phyloP scores from a whole-genome alignment of 257 asterid species.

The Jaltomata sinuosa region DNA sequence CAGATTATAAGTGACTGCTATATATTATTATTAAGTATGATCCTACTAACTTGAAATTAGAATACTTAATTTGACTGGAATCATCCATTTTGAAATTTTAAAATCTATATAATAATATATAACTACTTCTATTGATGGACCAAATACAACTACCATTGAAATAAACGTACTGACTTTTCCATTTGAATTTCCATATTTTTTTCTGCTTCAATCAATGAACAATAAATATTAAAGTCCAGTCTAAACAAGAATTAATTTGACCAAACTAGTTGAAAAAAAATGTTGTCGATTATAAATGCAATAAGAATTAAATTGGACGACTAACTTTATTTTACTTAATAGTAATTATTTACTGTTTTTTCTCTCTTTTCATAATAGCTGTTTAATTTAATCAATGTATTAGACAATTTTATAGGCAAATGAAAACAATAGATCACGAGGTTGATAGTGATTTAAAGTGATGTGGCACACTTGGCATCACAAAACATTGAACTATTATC shows the following conservation, averaged over 20 bases:
- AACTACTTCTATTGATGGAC: neutral
- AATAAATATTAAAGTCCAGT: neutral
- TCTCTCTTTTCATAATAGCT: neutral
- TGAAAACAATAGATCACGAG: neutral
- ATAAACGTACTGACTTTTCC: neutral
- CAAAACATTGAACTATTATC: neutral
- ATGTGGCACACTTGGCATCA: neutral
- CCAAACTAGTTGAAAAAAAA: neutral
- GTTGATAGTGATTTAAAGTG: neutral
- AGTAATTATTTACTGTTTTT: neutral
- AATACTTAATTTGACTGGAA: neutral
- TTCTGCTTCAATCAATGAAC: neutral
- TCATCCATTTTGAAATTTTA: neutral
- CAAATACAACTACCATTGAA: neutral
- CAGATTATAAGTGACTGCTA: neutral
- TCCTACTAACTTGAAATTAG: neutral
- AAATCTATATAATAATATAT: neutral
- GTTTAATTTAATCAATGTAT: neutral
- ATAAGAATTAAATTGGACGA: neutral
- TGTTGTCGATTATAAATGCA: neutral
- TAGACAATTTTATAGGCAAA: neutral
- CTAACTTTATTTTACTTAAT: neutral
- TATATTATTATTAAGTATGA: neutral
- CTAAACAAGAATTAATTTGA: neutral
- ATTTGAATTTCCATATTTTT: neutral